Evolutionary conservation across 1,139 yeast genomes (phyloP).

Genomic region (Kurtzmaniella quercitrusa): DNA sequence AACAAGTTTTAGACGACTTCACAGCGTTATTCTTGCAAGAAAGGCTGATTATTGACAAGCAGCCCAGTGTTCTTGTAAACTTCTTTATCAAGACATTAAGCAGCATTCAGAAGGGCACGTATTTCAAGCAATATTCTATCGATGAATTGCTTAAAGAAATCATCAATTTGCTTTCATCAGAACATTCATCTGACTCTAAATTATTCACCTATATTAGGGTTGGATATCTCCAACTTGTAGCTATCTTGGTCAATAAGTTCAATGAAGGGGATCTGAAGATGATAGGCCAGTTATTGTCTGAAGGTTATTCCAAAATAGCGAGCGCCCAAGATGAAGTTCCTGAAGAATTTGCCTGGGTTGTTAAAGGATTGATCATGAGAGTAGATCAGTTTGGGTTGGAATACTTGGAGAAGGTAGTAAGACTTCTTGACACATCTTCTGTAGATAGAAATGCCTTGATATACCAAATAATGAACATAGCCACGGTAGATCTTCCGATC

Average conservation of each 20-base stretch:
- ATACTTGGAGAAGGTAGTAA: constrained; percentile 31
- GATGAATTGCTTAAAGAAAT: neutral
- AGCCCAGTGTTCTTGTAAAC: constrained; percentile 40
- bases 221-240: constrained; percentile 55
- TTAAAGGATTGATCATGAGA: constrained; percentile 65
- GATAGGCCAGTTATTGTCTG: constrained; percentile 4
- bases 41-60: constrained; percentile 13
- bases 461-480: constrained; percentile 41
- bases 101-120: constrained; percentile 39
- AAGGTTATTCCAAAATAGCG: neutral
- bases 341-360: constrained; percentile 64
- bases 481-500: constrained; percentile 62
- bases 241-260: constrained; percentile 55
- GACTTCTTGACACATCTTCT: constrained; percentile 37
- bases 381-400: constrained; percentile 46
- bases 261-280: constrained; percentile 8
- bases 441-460: constrained; percentile 29
- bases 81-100: constrained; percentile 49
- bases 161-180: neutral
- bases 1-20: constrained; percentile 31
- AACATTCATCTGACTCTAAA: neutral
- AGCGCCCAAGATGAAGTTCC: constrained; percentile 18
- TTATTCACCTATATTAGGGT: constrained; percentile 33
- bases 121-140: neutral
- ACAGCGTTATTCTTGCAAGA: constrained; percentile 21